Conservation (phyloP, 257 asterid species). For the Forsythia viridissima region DNA sequence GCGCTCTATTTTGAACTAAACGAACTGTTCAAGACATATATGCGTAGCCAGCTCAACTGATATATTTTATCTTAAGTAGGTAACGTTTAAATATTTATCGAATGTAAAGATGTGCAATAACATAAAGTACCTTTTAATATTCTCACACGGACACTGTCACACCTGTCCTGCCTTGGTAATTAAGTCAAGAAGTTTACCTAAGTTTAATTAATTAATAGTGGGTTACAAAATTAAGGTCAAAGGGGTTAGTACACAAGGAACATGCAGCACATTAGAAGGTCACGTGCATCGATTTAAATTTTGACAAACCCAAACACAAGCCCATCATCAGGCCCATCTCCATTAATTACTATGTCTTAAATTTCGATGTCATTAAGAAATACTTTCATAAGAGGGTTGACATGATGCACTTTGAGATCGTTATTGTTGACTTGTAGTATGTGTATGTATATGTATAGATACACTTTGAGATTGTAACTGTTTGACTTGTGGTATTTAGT, state of each 20-base stretch:
- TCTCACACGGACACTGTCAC: too few species aligned
- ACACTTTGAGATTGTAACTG: too few species aligned
- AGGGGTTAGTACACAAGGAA: constrained; percentile 13
- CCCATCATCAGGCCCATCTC: constrained; percentile 26
- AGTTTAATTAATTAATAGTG: background rate
- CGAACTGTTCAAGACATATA: background rate
- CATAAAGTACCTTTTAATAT: constrained; percentile 17
- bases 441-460: too few species aligned
- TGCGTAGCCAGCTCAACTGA: background rate
- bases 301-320: constrained; percentile 20
- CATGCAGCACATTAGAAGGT: constrained; percentile 9
- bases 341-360: background rate
- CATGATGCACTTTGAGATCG: too few species aligned
- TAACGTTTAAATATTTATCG: background rate
- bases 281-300: constrained; percentile 17
- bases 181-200: constrained; percentile 1
- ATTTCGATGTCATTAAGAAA: background rate
- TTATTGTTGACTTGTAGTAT: too few species aligned
- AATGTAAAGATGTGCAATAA: constrained; percentile 12
- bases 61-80: background rate
- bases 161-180: background rate
- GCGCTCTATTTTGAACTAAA: too few species aligned
- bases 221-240: background rate
- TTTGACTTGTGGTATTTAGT: too few species aligned
- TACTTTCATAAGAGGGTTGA: too few species aligned